Base-by-base conservation (phyloP, 1,284 basidiomycete genomes). In the Ceratobasidium sp. region DNA sequence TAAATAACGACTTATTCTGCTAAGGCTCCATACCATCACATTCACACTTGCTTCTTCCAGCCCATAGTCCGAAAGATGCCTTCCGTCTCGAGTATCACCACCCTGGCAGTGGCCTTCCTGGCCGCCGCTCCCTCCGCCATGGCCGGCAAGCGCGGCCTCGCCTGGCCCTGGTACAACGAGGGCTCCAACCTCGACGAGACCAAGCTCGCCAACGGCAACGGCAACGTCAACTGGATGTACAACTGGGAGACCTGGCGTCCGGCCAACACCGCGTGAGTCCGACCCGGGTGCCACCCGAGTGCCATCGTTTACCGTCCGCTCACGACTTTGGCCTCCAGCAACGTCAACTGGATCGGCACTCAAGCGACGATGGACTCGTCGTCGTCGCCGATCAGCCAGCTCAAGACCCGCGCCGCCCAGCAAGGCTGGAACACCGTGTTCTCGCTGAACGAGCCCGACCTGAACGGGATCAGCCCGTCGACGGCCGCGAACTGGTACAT, bases 101-200 rank as follows among this genome's bases (percentile, higher is more conserved):
- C 52, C 14, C 12, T 70, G 26, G 52, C 65, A 23, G 53, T 32
- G 1, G 65, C 65, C 0, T 30, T 70, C n/a, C 34, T 70, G 10
- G 28, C 53, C 9, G 53, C 34, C 21, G 18, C 65, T n/a, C 65
- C 65, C 6, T 43, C 52, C 2, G 53, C 43, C 14, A 14, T 28
- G 2, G 65, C 53, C 2, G 53, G 65, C 16, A 70, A 70, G 41
- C 52, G 65, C 18, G 65, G 65, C 2, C n/a, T 70, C 18, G 65
- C 65, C n/a, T 70, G 65, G 65, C 65, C 65, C 2, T 70, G 65
- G 65, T 70, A 70, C 41, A 70, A 70, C 65, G 65, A 70, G 26
- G 65, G 65, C 5, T 45, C 53, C 12, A 58, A 57, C 41, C n/a
- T 70, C 6, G 45, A 70, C 43, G 36, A 3, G 16, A 39, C 28